Percentiles rank a stretch among this genome's conserved stretches.
These are phyloP conservation scores for Penicillium taxi DNA, from an alignment of 495 filamentous ascomycete species.

Conservation along the genomic window DNA sequence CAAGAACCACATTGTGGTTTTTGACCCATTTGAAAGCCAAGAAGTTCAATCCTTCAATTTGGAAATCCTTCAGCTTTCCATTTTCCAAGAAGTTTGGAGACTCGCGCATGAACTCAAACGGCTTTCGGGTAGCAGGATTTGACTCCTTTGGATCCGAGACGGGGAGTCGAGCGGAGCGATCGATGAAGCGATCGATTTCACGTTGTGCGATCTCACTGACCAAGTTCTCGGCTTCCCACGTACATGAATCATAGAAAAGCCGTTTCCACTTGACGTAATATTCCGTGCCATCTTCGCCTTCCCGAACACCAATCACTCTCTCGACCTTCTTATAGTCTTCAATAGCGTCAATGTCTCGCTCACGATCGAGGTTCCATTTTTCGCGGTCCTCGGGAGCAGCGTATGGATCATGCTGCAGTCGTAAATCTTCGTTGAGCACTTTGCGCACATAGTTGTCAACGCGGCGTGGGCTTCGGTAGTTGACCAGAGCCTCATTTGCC, in stretches of 20 bases:
- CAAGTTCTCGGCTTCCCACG: slow-evolving; percentile 78
- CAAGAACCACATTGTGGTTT: slow-evolving; percentile 87
- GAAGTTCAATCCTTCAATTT: slow-evolving; percentile 89
- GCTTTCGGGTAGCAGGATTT: slow-evolving; percentile 60
- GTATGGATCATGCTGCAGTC: slow-evolving; percentile 59
- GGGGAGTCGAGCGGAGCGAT: slow-evolving; percentile 67
- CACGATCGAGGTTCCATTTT: slow-evolving; percentile 81
- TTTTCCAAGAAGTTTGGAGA: slow-evolving; percentile 80
- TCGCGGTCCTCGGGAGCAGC: slow-evolving; percentile 80
- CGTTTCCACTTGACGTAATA: slow-evolving; percentile 91
- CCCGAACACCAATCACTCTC: slow-evolving; percentile 73
- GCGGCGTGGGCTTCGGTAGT: slow-evolving; percentile 68
- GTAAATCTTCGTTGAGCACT: slow-evolving; percentile 63
- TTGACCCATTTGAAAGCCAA: slow-evolving; percentile 89
- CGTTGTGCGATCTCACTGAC: slow-evolving; percentile 69
- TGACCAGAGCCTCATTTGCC: slow-evolving; percentile 56
- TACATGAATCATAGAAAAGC: slow-evolving; percentile 82
- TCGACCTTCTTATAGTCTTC: slow-evolving; percentile 85
- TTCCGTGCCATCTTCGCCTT: slow-evolving; percentile 66
- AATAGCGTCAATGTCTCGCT: slow-evolving; percentile 74
- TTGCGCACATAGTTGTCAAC: slow-evolving; percentile 92
- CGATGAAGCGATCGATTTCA: slow-evolving; percentile 83
- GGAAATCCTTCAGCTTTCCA: slow-evolving; percentile 86
- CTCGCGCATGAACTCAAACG: slow-evolving; percentile 62
- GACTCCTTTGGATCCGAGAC: slow-evolving; percentile 67